Base-by-base conservation (phyloP, 1,139 yeast genomes). In the Scheffersomyces cryptocercus region DNA sequence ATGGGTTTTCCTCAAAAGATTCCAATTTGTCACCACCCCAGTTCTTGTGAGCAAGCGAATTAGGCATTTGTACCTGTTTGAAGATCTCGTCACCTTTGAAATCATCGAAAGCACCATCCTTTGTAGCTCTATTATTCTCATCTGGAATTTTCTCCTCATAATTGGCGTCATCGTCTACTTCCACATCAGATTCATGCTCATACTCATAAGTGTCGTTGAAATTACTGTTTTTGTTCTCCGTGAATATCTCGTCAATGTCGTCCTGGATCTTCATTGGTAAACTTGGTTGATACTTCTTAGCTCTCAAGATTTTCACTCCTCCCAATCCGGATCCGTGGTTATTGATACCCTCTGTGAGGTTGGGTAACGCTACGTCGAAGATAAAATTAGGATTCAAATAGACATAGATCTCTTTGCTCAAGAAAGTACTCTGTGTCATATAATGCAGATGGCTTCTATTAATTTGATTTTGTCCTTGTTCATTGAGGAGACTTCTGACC, bases 271-370 rank as follows among this genome's bases (percentile, higher is more conserved):
- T 73, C 28, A 80, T 64, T 0, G 90, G 88, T 42, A 86, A 63
- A 16, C 79, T 67, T 2, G 95, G 93, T 56, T 82, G 86, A 54
- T 70, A 82, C 45, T 78, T 67, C 49, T 68, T 68, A 29, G 82
- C 72, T 40, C 75, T 62, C 36, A 69, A 66, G 37, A 72, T 68
- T 38, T 73, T 65, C 3, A 77, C 63, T 1, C 83, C 83, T 3
- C 84, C 84, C 16, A 77, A 58, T 3, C 87, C 88, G 1, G 84
- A 73, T 1, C 89, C 88, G 58, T 81, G 85, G 39, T 70, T 71
- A 47, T 72, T 79, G 15, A 85, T 72, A 48, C 85, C 59, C 58
- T 85, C 90, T 1, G 77, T 64, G 14, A 78, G 56, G 36, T 80
- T 82, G 3, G 91, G 90, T 37, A 85, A 63, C 0, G 78, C 74